Evolutionary conservation across 768 basidiomycete genomes (phyloP).

Genomic region (Lyophyllum decastes): DNA sequence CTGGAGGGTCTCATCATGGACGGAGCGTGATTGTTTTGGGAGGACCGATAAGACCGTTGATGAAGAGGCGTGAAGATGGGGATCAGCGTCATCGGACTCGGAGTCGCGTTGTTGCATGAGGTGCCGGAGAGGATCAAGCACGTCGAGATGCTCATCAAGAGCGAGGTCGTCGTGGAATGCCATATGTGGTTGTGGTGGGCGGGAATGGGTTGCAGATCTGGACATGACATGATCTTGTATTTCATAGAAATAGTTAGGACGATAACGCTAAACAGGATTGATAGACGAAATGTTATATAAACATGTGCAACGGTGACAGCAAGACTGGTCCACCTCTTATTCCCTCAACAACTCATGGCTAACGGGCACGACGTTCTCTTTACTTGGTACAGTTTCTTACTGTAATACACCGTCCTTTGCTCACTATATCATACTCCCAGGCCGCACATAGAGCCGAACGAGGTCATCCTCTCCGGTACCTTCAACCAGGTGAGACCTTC

Average conservation of each 20-base stretch:
- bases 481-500: conserved; percentile 67
- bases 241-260: background rate
- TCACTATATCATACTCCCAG: conserved; percentile 33
- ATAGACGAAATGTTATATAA: conserved; percentile 19
- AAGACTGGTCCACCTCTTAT: background rate
- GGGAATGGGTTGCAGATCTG: background rate
- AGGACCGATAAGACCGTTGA: conserved; percentile 37
- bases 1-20: conserved; percentile 46
- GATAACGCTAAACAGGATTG: background rate
- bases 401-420: background rate
- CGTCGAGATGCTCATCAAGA: conserved; percentile 55
- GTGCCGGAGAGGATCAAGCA: conserved; percentile 62
- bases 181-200: conserved; percentile 4
- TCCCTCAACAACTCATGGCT: conserved; percentile 14
- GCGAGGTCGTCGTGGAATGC: conserved; percentile 34
- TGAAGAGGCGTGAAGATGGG: conserved; percentile 17
- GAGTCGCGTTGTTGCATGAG: conserved; percentile 43
- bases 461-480: conserved; percentile 73
- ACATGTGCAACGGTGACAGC: conserved; percentile 31
- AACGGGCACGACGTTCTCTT: conserved; percentile 48
- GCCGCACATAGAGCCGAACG: conserved; percentile 55
- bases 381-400: conserved; percentile 41
- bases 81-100: conserved; percentile 20
- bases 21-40: conserved; percentile 55
- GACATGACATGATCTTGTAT: background rate